Evolutionary conservation across 768 basidiomycete genomes (phyloP), one percentile per base, ranked within the genome.

Genomic region (Sporobolomyces roseus): DNA sequence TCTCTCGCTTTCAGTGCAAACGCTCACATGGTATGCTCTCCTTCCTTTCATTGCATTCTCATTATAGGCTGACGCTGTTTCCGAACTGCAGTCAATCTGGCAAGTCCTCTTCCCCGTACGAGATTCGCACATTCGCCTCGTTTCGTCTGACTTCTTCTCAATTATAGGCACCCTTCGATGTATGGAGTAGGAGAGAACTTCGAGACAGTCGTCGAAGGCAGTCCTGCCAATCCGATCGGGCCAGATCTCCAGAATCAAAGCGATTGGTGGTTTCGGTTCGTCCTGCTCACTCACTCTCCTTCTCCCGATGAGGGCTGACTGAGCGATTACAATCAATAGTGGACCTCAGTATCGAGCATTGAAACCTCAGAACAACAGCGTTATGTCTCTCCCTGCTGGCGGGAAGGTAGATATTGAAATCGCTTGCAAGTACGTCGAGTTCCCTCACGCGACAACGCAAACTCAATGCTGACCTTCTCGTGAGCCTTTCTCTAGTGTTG

Each of bases 351-450:
- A 2, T 1, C 36, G 54, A 2, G 56, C 74, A 50, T 49, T 68
- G 33, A 67, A 38, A 25, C 62, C 62, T 43, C 60, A 63, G 52
- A 25, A 63, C 29, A 45, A 63, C 61, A 25, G 64, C 19, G 66
- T 70, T 29, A 74, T 73, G 62, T 33, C 56, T 19, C 69, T 77
- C 59, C 61, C 61, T 43, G 74, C 75, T 7, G 76, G 76, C 43
- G 51, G 62, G 17, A 63, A 55, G 7, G 67, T 74, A 49, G 71
- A 66, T 0, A 30, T 75, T 48, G 75, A 77, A 52, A 74, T 77
- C 36, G 75, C 75, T 13, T 77, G 76, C 71, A 54, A 65, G 67
- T 63, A 32, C 8, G 66, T 55, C 35, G 1, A 46, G 6, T 46
- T n/a, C 23, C 38, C 38, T n/a, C 32, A 23, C 21, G 30, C 25